These are phyloP conservation scores for Arthrobotrys entomopaga DNA, from an alignment of 2,329 filamentous ascomycete species.

Conservation along the genomic window DNA sequence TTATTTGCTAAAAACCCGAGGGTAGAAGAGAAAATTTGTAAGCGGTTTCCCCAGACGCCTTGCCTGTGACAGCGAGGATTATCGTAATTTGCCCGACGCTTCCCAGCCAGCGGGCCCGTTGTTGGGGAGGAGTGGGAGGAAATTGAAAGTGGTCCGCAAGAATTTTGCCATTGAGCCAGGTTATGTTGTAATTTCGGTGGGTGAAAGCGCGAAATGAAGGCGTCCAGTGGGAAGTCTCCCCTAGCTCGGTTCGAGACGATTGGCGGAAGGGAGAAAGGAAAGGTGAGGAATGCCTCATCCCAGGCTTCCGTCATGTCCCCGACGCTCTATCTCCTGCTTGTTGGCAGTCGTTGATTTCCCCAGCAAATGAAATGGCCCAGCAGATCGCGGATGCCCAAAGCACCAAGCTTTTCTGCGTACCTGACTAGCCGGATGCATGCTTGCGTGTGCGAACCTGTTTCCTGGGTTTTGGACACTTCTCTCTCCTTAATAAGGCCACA, in stretches of 20 bases:
- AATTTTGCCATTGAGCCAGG: constrained; percentile 18
- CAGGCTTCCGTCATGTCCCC: constrained; percentile 15
- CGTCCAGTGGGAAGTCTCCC: constrained; percentile 17
- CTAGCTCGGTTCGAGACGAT: constrained; percentile 31
- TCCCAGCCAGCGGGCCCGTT: background rate
- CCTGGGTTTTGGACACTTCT: constrained; percentile 36
- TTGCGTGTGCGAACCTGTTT: constrained; percentile 24
- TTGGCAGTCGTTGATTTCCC: constrained; percentile 8
- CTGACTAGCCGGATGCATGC: constrained; percentile 22
- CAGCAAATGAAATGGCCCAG: constrained; percentile 32
- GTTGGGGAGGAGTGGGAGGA: constrained; percentile 22
- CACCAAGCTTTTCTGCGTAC: constrained; percentile 16
- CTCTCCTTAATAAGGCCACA: constrained; percentile 46
- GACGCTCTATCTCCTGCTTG: constrained; percentile 10
- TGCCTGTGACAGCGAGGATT: constrained; percentile 29
- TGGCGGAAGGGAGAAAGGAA: constrained; percentile 11
- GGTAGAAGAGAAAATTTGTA: background rate
- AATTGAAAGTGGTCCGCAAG: constrained; percentile 16
- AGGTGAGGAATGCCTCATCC: constrained; percentile 38
- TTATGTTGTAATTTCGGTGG: constrained; percentile 37
- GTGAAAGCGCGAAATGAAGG: constrained; percentile 43
- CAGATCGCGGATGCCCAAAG: constrained; percentile 12
- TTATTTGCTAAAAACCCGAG: background rate
- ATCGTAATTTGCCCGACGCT: constrained; percentile 28
- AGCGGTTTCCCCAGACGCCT: constrained; percentile 31